Evolutionary conservation across 257 asterid genomes (phyloP).

Genomic region (Scutellaria minor): DNA sequence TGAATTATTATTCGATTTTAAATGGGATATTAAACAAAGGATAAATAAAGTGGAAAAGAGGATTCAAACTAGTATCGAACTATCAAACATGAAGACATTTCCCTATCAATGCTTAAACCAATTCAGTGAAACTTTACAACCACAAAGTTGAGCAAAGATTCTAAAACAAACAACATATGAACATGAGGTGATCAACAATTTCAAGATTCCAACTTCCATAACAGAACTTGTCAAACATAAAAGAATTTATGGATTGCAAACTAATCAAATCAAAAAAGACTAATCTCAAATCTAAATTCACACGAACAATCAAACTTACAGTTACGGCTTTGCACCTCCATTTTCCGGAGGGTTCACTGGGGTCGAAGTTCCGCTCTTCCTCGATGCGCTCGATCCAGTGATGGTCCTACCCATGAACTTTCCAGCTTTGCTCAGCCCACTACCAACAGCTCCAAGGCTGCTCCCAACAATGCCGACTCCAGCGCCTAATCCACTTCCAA

Average conservation of each 20-base stretch:
- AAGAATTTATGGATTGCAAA: neutral
- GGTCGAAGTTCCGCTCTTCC: constrained; percentile 72
- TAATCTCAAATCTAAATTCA: constrained; percentile 27
- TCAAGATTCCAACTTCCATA: constrained; percentile 35
- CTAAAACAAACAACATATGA: constrained; percentile 18
- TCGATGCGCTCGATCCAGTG: constrained; percentile 61
- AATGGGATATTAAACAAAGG: too few species aligned
- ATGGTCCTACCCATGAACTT: constrained; percentile 89
- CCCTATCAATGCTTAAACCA: neutral
- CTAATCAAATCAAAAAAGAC: neutral
- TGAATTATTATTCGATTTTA: too few species aligned
- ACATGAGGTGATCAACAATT: constrained; percentile 15
- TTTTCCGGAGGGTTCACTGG: constrained; percentile 75
- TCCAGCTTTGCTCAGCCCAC: constrained; percentile 88
- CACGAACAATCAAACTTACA: constrained; percentile 31
- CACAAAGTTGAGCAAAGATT: constrained; percentile 10
- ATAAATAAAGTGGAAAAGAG: too few species aligned
- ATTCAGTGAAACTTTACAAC: constrained; percentile 35
- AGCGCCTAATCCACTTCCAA: constrained; percentile 74
- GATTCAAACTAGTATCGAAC: too few species aligned
- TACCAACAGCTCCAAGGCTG: constrained; percentile 84
- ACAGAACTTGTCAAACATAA: constrained; percentile 20
- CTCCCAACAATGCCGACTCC: constrained; percentile 83
- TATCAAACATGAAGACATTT: neutral
- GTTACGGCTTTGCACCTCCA: constrained; percentile 76